Evolutionary conservation across 2,329 filamentous ascomycete genomes (phyloP), one percentile per base, ranked within the genome.

Genomic region (Fusarium sp.): DNA sequence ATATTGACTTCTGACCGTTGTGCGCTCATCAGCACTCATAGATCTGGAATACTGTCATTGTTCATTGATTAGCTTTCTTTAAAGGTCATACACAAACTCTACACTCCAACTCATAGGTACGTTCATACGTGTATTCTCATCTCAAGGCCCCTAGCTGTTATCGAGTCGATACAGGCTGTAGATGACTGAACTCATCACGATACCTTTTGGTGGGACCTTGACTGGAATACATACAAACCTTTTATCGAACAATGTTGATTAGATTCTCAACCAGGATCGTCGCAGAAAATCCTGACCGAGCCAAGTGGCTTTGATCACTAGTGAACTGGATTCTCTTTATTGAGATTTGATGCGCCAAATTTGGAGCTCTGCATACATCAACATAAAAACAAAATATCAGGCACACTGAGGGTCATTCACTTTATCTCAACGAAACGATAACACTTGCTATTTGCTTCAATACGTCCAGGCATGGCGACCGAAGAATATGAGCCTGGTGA

Each of bases 401-500:
- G 17, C 24, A 28, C 14, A n/a, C 36, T 53, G 34, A 36, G 47
- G 36, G 3, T 19, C n/a, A 30, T 45, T 32, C 23, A 52, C 17
- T 15, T 20, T 21, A 24, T 45, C 14, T 38, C 21, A 38, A 4
- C 10, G 15, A 40, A 19, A 24, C 23, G 21, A 52, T 20, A 32
- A 45, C 23, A 39, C 28, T 24, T 19, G 15, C 45, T 24, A 14
- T 24, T 39, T 42, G 8, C 28, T 11, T 19, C 30, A 24, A 20
- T 42, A 42, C 19, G 34, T 40, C 40, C 17, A 39, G 34, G 51
- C 38, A 73, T 73, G 71, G 59, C 55, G 26, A 44, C 43, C 43
- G 48, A 61, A 49, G 50, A 69, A 32, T 66, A 66, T 54, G 56
- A 72, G 30, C 62, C 68, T 32, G 61, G 60, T 21, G 68, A 73